Percentiles rank a stretch among this genome's conserved stretches.
phyloP scores from a whole-genome alignment of 2,329 filamentous ascomycete genomes.

The Oidium heveae region DNA sequence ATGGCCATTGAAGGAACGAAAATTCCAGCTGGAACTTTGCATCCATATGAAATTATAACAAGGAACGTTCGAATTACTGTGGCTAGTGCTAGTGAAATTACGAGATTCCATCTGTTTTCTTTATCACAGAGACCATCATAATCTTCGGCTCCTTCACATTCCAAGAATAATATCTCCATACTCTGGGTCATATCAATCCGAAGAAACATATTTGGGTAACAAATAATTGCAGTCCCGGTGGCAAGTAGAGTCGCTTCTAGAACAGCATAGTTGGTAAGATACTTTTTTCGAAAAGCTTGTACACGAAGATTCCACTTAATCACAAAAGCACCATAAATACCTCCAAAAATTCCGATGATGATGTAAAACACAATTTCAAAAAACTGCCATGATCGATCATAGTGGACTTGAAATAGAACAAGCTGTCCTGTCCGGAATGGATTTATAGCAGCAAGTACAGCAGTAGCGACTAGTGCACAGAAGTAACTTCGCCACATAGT shows the following conservation, averaged over 20 bases:
- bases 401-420: conserved; percentile 96
- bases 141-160: conserved; percentile 72
- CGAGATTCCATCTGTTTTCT: conserved; percentile 43
- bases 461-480: conserved; percentile 83
- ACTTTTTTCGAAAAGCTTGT: conserved; percentile 84
- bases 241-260: conserved; percentile 70
- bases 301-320: conserved; percentile 92
- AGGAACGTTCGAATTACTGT: conserved; percentile 66
- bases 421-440: conserved; percentile 90
- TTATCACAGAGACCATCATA: conserved; percentile 74
- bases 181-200: conserved; percentile 98
- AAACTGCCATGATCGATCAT: conserved; percentile 92
- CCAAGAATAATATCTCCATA: conserved; percentile 92
- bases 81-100: conserved; percentile 58
- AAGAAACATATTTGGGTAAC: conserved; percentile 87
- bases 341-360: conserved; percentile 75
- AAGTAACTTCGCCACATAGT: conserved; percentile 98
- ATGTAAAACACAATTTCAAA: conserved; percentile 90
- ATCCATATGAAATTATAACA: conserved; percentile 68
- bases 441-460: conserved; percentile 84
- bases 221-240: conserved; percentile 65
- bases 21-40: conserved; percentile 86
- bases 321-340: conserved; percentile 83
- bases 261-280: conserved; percentile 60
- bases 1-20: conserved; percentile 92